Evolutionary conservation across 805 yeast genomes (phyloP).

Genomic region (Soucietia sequanensis): DNA sequence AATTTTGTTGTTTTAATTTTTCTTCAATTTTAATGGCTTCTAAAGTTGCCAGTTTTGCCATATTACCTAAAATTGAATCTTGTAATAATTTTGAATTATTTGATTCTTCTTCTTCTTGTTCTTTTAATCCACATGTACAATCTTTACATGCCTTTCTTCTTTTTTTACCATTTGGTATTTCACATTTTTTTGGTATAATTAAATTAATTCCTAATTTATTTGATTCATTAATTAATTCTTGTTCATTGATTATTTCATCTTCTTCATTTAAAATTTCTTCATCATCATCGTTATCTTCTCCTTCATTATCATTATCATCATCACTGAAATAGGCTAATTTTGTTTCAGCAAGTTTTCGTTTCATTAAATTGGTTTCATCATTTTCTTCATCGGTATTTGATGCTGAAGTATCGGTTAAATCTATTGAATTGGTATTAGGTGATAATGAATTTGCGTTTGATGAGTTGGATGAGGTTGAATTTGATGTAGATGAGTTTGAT

Average conservation of each 20-base stretch:
- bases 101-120: constrained; percentile 70
- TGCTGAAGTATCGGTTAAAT: constrained; percentile 47
- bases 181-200: constrained; percentile 60
- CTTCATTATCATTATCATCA: constrained; percentile 47
- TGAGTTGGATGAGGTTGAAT: too few species aligned
- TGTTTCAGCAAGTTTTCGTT: constrained; percentile 43
- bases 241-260: constrained; percentile 30
- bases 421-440: constrained; percentile 3
- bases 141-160: constrained; percentile 96
- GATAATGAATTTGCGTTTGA: too few species aligned
- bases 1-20: constrained; percentile 38
- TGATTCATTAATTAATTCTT: constrained; percentile 35
- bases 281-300: constrained; percentile 56
- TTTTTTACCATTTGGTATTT: constrained; percentile 49
- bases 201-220: constrained; percentile 30
- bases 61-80: constrained; percentile 41
- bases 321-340: constrained; percentile 58
- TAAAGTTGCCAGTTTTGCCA: constrained; percentile 51
- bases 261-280: constrained; percentile 19
- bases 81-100: constrained; percentile 43
- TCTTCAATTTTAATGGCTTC: constrained; percentile 58
- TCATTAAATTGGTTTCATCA: constrained; percentile 41
- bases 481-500: not conserved
- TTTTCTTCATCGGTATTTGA: constrained; percentile 37
- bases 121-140: constrained; percentile 96